Percentiles rank a stretch among this genome's conserved stretches.
phyloP scores from a whole-genome alignment of 2,329 filamentous ascomycete genomes.

The Rhinocladiella mackenziei region DNA sequence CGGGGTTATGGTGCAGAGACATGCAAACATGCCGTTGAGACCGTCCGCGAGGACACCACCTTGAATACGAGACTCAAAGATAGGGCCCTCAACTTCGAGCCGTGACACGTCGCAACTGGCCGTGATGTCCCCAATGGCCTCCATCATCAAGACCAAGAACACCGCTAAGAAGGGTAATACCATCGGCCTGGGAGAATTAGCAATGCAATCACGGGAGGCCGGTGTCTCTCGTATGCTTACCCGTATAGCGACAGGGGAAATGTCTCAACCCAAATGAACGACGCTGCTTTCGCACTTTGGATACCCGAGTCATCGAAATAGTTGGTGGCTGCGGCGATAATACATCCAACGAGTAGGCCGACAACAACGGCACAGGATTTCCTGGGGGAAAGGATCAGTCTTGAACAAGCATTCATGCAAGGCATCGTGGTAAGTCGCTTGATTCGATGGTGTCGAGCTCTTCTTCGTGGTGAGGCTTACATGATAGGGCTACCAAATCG shows the following conservation, averaged over 20 bases:
- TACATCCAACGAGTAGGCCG: constrained; percentile 70
- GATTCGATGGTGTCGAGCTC: too few species aligned
- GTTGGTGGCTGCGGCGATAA: constrained; percentile 71
- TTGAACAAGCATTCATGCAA: too few species aligned
- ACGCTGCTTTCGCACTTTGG: constrained; percentile 64
- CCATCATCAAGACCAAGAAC: constrained; percentile 67
- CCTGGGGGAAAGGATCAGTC: too few species aligned
- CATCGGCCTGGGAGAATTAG: constrained; percentile 49
- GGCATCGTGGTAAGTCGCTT: neutral
- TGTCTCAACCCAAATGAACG: constrained; percentile 75
- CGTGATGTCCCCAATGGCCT: constrained; percentile 76
- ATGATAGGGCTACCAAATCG: constrained; percentile 65
- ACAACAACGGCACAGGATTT: constrained; percentile 73
- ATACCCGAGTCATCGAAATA: constrained; percentile 75
- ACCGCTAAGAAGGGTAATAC: constrained; percentile 68
- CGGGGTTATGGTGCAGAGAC: constrained; percentile 73
- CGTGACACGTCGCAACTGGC: constrained; percentile 77
- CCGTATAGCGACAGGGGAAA: constrained; percentile 70
- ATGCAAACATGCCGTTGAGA: constrained; percentile 68
- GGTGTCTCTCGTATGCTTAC: too few species aligned
- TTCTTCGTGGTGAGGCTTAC: too few species aligned
- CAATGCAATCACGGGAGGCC: too few species aligned
- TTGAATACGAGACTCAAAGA: constrained; percentile 74
- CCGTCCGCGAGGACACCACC: constrained; percentile 76
- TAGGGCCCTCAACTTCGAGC: constrained; percentile 66